Evolutionary conservation across 805 yeast species (phyloP).

Genomic region (Saccharomycopsis selenospora): DNA sequence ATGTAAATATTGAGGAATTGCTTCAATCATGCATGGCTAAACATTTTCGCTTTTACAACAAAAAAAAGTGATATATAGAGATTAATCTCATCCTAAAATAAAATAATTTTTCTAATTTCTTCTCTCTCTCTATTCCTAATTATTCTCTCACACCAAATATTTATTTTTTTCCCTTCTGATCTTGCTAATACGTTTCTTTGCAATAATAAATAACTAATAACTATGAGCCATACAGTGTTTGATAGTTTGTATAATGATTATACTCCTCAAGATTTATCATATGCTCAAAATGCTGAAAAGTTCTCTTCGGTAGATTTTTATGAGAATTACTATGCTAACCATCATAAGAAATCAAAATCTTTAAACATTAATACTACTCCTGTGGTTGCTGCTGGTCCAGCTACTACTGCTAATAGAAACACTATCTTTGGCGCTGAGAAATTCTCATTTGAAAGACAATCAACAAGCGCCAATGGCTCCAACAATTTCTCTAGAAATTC

Average conservation of each 20-base stretch:
- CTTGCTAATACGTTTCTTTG: too few species aligned
- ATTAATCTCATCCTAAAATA: too few species aligned
- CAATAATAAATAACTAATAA: too few species aligned
- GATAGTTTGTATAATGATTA: background rate
- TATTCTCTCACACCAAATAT: background rate
- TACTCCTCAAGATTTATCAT: background rate
- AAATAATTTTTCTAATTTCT: too few species aligned
- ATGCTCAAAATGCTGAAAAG: background rate
- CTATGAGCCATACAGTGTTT: background rate
- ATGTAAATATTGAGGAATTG: too few species aligned
- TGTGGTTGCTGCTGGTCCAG: background rate
- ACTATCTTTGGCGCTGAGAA: background rate
- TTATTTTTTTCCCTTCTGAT: too few species aligned
- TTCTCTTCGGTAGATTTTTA: background rate
- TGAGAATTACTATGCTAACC: slow-evolving; percentile 2
- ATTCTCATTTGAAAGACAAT: background rate
- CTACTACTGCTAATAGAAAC: background rate
- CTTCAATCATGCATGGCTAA: too few species aligned
- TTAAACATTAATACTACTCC: background rate
- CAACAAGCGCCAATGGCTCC: too few species aligned
- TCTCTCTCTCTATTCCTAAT: background rate
- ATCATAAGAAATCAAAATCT: background rate
- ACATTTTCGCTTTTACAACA: too few species aligned
- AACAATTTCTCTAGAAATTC: background rate
- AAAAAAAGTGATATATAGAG: too few species aligned